Evolutionary conservation across 176 grass and related monocot genomes (phyloP).

Genomic region (Tillandsia fasciculata): DNA sequence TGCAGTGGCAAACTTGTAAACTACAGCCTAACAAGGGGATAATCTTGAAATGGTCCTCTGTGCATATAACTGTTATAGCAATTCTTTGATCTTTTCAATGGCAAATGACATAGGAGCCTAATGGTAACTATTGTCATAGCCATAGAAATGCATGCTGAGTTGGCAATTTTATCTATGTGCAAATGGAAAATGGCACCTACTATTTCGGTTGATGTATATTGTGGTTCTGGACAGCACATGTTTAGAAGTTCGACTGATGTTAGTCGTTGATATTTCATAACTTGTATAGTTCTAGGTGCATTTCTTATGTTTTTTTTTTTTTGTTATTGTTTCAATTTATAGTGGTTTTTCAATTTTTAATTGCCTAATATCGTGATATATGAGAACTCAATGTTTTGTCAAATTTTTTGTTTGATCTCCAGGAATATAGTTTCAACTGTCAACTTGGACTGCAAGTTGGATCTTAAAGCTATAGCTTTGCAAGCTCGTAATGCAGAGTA

Average conservation of each 20-base stretch:
- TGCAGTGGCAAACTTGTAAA: no score
- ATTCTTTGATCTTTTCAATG: no score
- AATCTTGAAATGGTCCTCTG: no score
- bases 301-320: background rate
- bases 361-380: background rate
- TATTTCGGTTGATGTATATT: no score
- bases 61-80: no score
- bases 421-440: conserved; percentile 88
- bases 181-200: no score
- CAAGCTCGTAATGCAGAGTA: conserved; percentile 73
- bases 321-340: background rate
- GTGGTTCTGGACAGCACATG: no score
- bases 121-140: no score
- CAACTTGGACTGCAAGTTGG: conserved; percentile 56
- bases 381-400: background rate
- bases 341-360: background rate
- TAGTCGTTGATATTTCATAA: background rate
- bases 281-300: background rate
- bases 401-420: background rate
- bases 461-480: conserved; percentile 54
- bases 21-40: no score
- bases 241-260: background rate
- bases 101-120: no score
- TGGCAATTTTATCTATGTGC: no score
- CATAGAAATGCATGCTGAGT: no score